Evolutionary conservation across 78 protist species (phyloP).

Genomic region (Chrysochromulina parva): DNA sequence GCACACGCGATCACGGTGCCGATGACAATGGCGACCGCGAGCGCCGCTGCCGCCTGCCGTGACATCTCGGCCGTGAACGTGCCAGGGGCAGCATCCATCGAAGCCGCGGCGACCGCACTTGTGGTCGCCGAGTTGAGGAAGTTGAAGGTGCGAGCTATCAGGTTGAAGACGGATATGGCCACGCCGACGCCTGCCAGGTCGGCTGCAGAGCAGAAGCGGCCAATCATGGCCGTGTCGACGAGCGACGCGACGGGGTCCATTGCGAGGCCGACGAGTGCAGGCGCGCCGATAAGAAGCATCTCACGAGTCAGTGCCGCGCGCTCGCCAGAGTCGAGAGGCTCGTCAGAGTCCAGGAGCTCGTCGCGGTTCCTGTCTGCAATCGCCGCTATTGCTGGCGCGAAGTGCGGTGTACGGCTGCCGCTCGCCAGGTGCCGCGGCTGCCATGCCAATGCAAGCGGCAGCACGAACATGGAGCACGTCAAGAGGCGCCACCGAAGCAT

Average conservation of each 20-base stretch:
- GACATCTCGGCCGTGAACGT: not conserved
- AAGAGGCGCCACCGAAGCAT: too few relatives aligned
- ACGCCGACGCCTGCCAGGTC: not conserved
- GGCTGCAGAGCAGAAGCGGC: not conserved
- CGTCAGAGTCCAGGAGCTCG: too few relatives aligned
- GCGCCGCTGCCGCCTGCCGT: not conserved
- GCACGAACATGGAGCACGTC: too few relatives aligned
- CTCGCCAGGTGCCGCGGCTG: too few relatives aligned
- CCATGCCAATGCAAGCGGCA: too few relatives aligned
- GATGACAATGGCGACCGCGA: not conserved
- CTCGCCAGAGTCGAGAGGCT: too few relatives aligned
- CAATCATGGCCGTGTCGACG: not conserved
- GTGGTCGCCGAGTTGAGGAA: constrained; percentile 5
- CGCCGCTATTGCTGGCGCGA: too few relatives aligned
- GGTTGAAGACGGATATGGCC: not conserved
- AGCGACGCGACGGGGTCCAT: constrained; percentile 4
- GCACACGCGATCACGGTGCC: not conserved
- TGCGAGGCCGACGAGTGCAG: not conserved
- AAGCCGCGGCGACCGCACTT: not conserved
- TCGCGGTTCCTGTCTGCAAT: too few relatives aligned
- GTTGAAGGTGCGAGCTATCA: not conserved
- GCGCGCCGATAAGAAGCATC: not conserved
- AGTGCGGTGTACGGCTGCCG: too few relatives aligned
- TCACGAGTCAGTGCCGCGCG: not conserved
- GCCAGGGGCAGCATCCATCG: not conserved